Evolutionary conservation across 257 asterid genomes (phyloP), one percentile per base, ranked within the genome.

Genomic region (Prunella vulgaris): DNA sequence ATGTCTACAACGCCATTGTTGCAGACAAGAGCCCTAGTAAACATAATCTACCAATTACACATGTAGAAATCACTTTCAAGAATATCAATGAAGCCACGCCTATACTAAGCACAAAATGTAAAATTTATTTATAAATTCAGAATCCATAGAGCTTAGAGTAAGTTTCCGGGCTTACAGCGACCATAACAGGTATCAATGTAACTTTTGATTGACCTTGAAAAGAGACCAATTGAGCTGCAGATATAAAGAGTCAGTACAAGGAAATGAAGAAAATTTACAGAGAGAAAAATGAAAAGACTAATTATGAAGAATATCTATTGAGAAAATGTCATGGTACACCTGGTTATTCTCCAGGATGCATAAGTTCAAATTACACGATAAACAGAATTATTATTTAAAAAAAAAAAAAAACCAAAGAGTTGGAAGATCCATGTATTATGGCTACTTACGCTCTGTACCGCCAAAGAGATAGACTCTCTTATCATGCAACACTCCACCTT

Each of bases 401-500:
- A 28, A 28, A 28, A 3, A 28, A 28, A 28, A 28, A 3, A 28
- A 28, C 33, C 17, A 46, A 60, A 62, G 3, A 18, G 24, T 32
- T 5, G 27, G 63, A 72, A 27, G 8, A 60, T 38, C 9, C 57
- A 73, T 22, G n/a, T 10, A 18, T 20, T 2, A 21, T 32, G 63
- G 42, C 60, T 70, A 85, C 96, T 85, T 86, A 93, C 97, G 91
- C 77, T 93, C 99, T 10, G 96, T 90, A 68, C 95, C 80, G 65
- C 92, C 92, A 66, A 90, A 93, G 49, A 93, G 95, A 75, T 86
- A 93, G 76, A 93, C 97, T 51, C 66, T 87, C 71, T 87, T 81
- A 48, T 86, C 78, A 64, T 75, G 77, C 38, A 90, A 84, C 70
- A 81, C 87, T 22, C 96, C 96, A 2, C 96, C 96, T 83, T 93